Conservation (phyloP, 768 basidiomycete species). For the Rhodotorula toruloides region DNA sequence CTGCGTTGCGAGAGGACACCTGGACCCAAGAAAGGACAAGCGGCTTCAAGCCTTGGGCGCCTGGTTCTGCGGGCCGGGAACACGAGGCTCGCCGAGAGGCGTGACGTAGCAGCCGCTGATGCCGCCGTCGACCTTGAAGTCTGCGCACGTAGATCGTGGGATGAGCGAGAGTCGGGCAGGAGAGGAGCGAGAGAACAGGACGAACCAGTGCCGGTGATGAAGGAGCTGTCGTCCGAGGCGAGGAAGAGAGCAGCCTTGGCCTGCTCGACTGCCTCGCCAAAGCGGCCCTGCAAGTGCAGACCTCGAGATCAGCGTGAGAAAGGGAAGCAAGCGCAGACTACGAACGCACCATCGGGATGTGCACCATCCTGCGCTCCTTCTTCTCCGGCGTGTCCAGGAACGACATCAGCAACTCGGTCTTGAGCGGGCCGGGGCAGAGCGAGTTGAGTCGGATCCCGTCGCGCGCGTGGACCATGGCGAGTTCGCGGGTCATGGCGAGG, state of each 20-base stretch:
- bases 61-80: slow-evolving; percentile 68
- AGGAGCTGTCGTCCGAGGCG: slow-evolving; percentile 92
- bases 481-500: slow-evolving; percentile 95
- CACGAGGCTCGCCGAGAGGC: slow-evolving; percentile 66
- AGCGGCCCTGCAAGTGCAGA: slow-evolving; percentile 67
- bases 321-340: not conserved
- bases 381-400: slow-evolving; percentile 96
- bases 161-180: not conserved
- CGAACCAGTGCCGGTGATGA: slow-evolving; percentile 68
- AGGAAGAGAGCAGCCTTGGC: slow-evolving; percentile 89
- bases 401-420: slow-evolving; percentile 81
- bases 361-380: slow-evolving; percentile 57
- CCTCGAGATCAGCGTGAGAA: not conserved
- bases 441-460: slow-evolving; percentile 96
- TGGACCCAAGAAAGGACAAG: not conserved
- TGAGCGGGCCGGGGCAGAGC: slow-evolving; percentile 75
- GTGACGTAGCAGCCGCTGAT: slow-evolving; percentile 89
- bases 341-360: slow-evolving; percentile 45
- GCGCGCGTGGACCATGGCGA: slow-evolving; percentile 94
- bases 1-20: not conserved
- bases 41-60: slow-evolving; percentile 14
- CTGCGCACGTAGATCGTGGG: slow-evolving; percentile 55
- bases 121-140: slow-evolving; percentile 95
- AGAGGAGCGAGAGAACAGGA: slow-evolving; percentile 29
- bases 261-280: slow-evolving; percentile 92